Evolutionary conservation across 2,329 filamentous ascomycete species (phyloP).

Genomic region (Phialophora tarda): DNA sequence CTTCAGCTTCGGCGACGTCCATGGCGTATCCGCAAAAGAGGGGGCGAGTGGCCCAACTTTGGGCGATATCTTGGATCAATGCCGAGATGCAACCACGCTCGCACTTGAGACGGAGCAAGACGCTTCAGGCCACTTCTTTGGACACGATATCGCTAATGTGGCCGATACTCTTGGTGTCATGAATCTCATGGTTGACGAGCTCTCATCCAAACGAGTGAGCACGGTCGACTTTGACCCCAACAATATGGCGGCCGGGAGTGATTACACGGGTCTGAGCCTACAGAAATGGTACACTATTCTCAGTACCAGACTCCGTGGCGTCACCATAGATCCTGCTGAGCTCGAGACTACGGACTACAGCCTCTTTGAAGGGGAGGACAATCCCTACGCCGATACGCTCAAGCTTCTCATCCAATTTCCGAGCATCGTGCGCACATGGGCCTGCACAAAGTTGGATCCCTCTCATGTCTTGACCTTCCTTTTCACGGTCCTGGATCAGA

Average conservation of each 20-base stretch:
- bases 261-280: constrained; percentile 82
- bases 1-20: constrained; percentile 75
- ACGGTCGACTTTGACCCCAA: constrained; percentile 75
- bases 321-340: constrained; percentile 61
- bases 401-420: constrained; percentile 83
- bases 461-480: constrained; percentile 72
- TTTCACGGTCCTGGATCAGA: constrained; percentile 54
- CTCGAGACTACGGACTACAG: constrained; percentile 68
- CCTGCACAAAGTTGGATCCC: constrained; percentile 80
- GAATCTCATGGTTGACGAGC: constrained; percentile 91
- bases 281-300: constrained; percentile 82
- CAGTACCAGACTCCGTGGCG: constrained; percentile 64
- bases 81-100: constrained; percentile 86
- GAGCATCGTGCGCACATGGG: constrained; percentile 76
- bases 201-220: constrained; percentile 78
- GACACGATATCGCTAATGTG: constrained; percentile 70
- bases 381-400: constrained; percentile 72
- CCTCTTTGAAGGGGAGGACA: constrained; percentile 69
- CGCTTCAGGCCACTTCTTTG: constrained; percentile 76
- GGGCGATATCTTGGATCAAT: constrained; percentile 71
- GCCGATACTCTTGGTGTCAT: constrained; percentile 84
- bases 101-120: constrained; percentile 81
- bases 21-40: constrained; percentile 72
- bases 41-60: constrained; percentile 69
- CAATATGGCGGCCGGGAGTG: constrained; percentile 81